Evolutionary conservation across 2,329 filamentous ascomycete species (phyloP).

Genomic region (Fusarium vanettenii): DNA sequence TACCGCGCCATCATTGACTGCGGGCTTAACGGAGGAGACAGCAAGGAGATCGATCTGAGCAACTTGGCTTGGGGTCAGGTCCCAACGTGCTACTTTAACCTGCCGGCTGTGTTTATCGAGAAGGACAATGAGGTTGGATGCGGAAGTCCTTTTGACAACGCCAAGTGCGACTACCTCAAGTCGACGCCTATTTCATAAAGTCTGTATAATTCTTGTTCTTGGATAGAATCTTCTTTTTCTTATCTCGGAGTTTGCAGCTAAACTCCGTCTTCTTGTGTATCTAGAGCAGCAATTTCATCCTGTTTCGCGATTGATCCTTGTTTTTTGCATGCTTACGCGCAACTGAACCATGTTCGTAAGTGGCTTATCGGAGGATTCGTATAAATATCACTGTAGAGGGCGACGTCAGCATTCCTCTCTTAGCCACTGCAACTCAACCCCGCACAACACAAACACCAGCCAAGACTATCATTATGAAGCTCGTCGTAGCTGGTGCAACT

Average conservation of each 20-base stretch:
- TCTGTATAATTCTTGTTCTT: neutral
- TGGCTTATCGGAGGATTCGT: neutral
- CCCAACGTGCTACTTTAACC: conserved; percentile 23
- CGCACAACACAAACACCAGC: neutral
- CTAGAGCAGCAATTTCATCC: neutral
- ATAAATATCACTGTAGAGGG: neutral
- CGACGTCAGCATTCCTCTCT: neutral
- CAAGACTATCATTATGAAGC: conserved; percentile 50
- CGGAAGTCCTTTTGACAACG: neutral
- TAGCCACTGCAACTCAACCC: neutral
- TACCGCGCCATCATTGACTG: conserved; percentile 26
- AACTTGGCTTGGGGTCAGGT: conserved; percentile 9
- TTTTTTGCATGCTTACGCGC: neutral
- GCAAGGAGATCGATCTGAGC: neutral
- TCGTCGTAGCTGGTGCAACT: conserved; percentile 56
- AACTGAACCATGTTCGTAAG: neutral
- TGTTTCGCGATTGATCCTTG: neutral
- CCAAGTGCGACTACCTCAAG: conserved; percentile 4
- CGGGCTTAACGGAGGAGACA: neutral
- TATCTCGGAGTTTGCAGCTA: neutral
- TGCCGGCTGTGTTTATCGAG: conserved; percentile 23
- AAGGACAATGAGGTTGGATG: conserved; percentile 10
- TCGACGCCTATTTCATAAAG: conserved; percentile 4
- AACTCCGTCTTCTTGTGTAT: neutral
- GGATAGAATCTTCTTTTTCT: neutral